These are phyloP conservation scores for Parietaria judaica DNA, from an alignment of 306 rosid genomes.

Conservation along the genomic window DNA sequence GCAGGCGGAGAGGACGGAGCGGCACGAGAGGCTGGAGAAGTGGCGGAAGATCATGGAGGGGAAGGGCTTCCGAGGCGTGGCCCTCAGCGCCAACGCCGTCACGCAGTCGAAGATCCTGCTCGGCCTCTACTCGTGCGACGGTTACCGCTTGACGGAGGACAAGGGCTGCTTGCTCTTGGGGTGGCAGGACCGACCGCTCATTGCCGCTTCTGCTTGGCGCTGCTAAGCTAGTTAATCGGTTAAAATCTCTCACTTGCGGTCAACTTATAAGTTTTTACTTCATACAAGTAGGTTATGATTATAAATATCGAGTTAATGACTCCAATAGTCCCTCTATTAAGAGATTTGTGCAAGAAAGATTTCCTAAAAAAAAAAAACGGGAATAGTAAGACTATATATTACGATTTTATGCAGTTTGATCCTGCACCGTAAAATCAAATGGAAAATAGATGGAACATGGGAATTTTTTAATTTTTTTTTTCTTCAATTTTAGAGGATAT, in stretches of 20 bases:
- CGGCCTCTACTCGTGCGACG: slow-evolving; percentile 76
- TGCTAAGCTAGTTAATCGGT: slow-evolving; percentile 26
- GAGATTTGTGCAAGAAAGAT: too few species aligned
- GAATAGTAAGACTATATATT: too few species aligned
- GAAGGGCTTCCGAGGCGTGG: slow-evolving; percentile 67
- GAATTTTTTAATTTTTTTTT: too few species aligned
- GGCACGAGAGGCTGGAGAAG: slow-evolving; percentile 84
- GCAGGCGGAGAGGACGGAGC: slow-evolving; percentile 59
- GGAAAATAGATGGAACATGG: too few species aligned
- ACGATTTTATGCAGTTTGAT: too few species aligned
- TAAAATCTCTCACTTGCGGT: background rate
- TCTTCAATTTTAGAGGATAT: too few species aligned
- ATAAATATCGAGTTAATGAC: too few species aligned
- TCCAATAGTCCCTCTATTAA: too few species aligned
- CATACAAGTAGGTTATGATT: too few species aligned
- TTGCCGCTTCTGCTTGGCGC: slow-evolving; percentile 94
- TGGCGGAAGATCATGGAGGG: slow-evolving; percentile 92
- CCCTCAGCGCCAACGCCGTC: slow-evolving; percentile 76
- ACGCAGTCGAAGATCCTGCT: slow-evolving; percentile 78
- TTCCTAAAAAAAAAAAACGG: too few species aligned
- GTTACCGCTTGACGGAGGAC: slow-evolving; percentile 73
- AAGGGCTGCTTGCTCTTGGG: slow-evolving; percentile 81
- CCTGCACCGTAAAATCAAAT: too few species aligned
- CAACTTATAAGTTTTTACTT: background rate
- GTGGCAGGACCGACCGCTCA: slow-evolving; percentile 71